A percentile compares a stretch with the other conserved stretches of the same genome.
Evolutionary conservation across 2,329 filamentous ascomycete genomes (phyloP).

Genomic region (Exophiala dermatitidis): DNA sequence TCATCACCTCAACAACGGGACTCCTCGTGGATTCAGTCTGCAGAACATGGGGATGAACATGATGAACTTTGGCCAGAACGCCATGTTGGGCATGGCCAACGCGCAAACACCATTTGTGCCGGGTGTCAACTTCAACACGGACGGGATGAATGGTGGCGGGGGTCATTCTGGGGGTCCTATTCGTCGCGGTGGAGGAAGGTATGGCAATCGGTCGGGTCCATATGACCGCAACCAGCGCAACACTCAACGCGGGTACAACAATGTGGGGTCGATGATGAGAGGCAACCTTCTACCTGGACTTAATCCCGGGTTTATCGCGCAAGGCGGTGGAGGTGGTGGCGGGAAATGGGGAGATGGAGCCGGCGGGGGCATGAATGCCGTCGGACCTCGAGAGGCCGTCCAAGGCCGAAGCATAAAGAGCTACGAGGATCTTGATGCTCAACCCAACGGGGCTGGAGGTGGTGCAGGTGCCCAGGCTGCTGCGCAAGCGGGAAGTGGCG

Average conservation of each 20-base stretch:
- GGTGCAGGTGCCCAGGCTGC: conserved; percentile 26
- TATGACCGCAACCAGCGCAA: conserved; percentile 50
- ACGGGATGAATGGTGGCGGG: conserved; percentile 41
- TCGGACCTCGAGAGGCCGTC: conserved; percentile 83
- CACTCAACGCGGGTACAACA: conserved; percentile 31
- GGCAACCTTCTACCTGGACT: conserved; percentile 38
- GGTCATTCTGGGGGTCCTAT: conserved; percentile 57
- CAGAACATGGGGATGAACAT: conserved; percentile 51
- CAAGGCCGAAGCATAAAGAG: conserved; percentile 90
- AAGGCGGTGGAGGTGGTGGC: conserved; percentile 41
- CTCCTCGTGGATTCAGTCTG: conserved; percentile 85
- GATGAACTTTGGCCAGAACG: conserved; percentile 51
- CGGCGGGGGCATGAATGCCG: conserved; percentile 62
- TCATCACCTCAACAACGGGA: conserved; percentile 65
- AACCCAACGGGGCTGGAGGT: conserved; percentile 32
- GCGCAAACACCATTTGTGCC: conserved; percentile 33
- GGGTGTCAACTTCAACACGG: conserved; percentile 39
- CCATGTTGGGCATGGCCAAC: conserved; percentile 26
- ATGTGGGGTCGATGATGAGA: conserved; percentile 31
- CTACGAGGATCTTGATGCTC: conserved; percentile 91
- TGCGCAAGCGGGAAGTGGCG: conserved; percentile 12
- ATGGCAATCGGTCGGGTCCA: conserved; percentile 60
- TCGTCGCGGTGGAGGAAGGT: conserved; percentile 58
- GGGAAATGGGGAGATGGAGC: conserved; percentile 65
- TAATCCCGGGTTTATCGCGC: conserved; percentile 35